Percentiles rank a stretch among this genome's conserved stretches.
These are phyloP conservation scores for Euphorbia corollata DNA, from an alignment of 441 rosid genomes.

Conservation along the genomic window DNA sequence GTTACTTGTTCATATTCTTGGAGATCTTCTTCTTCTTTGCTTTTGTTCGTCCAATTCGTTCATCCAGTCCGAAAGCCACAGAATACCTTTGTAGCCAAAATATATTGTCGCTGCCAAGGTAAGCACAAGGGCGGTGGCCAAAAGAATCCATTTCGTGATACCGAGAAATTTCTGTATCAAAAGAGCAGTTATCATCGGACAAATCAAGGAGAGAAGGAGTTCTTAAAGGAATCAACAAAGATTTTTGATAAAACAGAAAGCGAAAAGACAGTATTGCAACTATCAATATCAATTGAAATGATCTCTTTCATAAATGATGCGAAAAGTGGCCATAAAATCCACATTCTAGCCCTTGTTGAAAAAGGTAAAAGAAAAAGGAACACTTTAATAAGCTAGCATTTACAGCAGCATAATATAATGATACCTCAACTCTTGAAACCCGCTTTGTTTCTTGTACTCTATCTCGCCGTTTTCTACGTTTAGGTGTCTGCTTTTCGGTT, in stretches of 20 bases:
- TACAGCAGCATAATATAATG: neutral
- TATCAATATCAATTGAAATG: neutral
- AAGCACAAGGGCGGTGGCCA: slow-evolving; percentile 28
- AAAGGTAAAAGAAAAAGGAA: neutral
- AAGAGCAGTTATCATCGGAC: slow-evolving; percentile 2
- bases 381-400: neutral
- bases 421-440: slow-evolving; percentile 54
- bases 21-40: slow-evolving; percentile 38
- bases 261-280: neutral
- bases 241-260: slow-evolving; percentile 36
- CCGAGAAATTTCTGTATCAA: slow-evolving; percentile 47
- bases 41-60: slow-evolving; percentile 61
- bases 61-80: slow-evolving; percentile 81
- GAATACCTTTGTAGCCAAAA: slow-evolving; percentile 68
- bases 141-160: slow-evolving; percentile 38
- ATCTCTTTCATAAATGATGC: neutral
- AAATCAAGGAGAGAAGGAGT: neutral
- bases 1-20: slow-evolving; percentile 26
- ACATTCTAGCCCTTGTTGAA: neutral
- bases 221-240: slow-evolving; percentile 32
- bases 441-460: slow-evolving; percentile 41
- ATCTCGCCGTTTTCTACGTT: slow-evolving; percentile 59
- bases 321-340: neutral
- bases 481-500: slow-evolving; percentile 39
- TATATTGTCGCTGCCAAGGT: slow-evolving; percentile 33